A percentile compares a stretch with the other conserved stretches of the same genome.
Conservation (phyloP, 768 basidiomycete genomes). For the Nevesoporus exiguus region DNA sequence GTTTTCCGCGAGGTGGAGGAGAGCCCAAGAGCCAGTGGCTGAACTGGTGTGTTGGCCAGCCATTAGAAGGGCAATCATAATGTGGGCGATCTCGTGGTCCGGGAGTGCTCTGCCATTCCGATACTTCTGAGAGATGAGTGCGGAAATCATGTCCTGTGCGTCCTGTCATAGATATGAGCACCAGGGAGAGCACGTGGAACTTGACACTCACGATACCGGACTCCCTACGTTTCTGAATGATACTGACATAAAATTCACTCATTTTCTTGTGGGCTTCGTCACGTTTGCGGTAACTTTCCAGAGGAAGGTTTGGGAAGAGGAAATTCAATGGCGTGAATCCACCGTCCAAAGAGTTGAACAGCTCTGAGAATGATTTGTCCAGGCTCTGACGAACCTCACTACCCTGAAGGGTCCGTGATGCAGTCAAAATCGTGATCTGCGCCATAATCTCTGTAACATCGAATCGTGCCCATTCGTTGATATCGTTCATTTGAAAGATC, state of each 20-base stretch:
- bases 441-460: conserved; percentile 69
- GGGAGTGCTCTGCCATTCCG: conserved; percentile 71
- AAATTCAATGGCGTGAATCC: conserved; percentile 97
- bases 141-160: conserved; percentile 89
- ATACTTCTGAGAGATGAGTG: conserved; percentile 81
- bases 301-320: conserved; percentile 88
- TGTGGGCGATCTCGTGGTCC: conserved; percentile 94
- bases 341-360: conserved; percentile 88
- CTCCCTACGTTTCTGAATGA: conserved; percentile 70
- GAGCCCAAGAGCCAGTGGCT: conserved; percentile 84
- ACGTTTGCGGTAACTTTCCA: conserved; percentile 84
- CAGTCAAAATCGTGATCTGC: conserved; percentile 94
- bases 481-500: conserved; percentile 57
- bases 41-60: conserved; percentile 99
- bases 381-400: conserved; percentile 77
- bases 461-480: conserved; percentile 77
- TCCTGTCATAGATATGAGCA: conserved; percentile 38
- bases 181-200: not conserved
- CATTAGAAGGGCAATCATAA: conserved; percentile 99
- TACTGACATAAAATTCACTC: conserved; percentile 88
- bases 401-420: conserved; percentile 90
- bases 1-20: conserved; percentile 81
- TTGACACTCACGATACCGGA: conserved; percentile 38
- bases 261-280: conserved; percentile 91
- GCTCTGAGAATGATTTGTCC: conserved; percentile 79